A percentile compares a stretch with the other conserved stretches of the same genome.
phyloP scores from a whole-genome alignment of 2,329 filamentous ascomycete species.

The Pseudogymnoascus sp. region DNA sequence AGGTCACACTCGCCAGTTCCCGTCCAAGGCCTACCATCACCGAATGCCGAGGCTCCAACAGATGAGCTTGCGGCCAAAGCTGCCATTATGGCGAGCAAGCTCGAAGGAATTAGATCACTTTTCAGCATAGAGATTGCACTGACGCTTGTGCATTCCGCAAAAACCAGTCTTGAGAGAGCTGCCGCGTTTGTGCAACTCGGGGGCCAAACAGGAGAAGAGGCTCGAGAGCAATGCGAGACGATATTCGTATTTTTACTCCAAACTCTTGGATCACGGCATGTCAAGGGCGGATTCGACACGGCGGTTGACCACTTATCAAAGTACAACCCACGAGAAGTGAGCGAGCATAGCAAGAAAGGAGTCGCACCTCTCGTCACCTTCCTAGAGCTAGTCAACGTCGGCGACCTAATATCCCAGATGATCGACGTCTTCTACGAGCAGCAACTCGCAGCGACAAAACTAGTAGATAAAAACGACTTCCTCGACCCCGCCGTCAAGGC shows the following conservation, averaged over 20 bases:
- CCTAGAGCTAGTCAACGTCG: conserved; percentile 94
- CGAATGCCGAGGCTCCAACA: conserved; percentile 64
- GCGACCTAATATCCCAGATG: conserved; percentile 97
- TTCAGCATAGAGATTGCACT: conserved; percentile 96
- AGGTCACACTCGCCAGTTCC: conserved; percentile 42
- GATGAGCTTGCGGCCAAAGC: conserved; percentile 93
- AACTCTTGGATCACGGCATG: conserved; percentile 76
- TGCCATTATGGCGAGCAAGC: conserved; percentile 89
- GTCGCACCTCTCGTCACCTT: conserved; percentile 93
- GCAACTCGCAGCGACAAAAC: conserved; percentile 72
- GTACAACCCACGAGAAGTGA: conserved; percentile 83
- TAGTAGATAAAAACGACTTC: conserved; percentile 91
- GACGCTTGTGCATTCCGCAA: conserved; percentile 79
- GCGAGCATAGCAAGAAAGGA: conserved; percentile 57
- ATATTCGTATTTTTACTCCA: conserved; percentile 83
- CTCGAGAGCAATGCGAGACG: conserved; percentile 77
- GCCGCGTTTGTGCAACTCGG: conserved; percentile 75
- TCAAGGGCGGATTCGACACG: conserved; percentile 88
- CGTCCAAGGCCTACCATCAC: conserved; percentile 22
- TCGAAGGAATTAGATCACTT: conserved; percentile 89
- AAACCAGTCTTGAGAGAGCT: conserved; percentile 77
- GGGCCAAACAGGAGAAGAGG: conserved; percentile 72
- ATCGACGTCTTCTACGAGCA: conserved; percentile 98
- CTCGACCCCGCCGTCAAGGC: conserved; percentile 83
- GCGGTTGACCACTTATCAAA: conserved; percentile 83